Evolutionary conservation across 2,329 filamentous ascomycete species (phyloP).

Genomic region (Exophiala calicioides): DNA sequence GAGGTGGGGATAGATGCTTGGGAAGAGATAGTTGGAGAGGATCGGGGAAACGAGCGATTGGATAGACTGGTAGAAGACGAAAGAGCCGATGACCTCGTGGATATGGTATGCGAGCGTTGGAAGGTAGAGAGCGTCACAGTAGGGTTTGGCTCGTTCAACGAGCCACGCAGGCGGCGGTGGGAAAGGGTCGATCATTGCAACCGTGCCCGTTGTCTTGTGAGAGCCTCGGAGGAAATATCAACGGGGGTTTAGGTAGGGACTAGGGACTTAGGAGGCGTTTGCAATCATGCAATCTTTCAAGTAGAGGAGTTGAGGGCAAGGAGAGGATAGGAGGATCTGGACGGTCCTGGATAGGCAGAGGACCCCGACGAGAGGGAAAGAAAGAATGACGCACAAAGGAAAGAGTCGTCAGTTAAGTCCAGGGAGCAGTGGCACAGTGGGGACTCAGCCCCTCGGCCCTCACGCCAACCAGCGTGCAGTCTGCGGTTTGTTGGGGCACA

Average conservation of each 20-base stretch:
- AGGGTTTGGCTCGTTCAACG: constrained; percentile 49
- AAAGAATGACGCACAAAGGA: constrained; percentile 13
- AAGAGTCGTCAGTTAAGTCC: constrained; percentile 1
- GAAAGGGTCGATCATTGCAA: constrained; percentile 48
- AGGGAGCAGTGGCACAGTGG: no score
- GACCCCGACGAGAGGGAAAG: constrained; percentile 2
- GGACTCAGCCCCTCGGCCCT: no score
- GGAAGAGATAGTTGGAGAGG: constrained; percentile 56
- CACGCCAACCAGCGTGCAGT: no score
- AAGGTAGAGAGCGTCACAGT: constrained; percentile 54
- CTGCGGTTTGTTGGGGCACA: no score
- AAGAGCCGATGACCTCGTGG: constrained; percentile 62
- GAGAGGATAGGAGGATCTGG: no score
- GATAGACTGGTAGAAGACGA: constrained; percentile 58
- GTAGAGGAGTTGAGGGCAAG: no score
- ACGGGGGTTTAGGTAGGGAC: no score
- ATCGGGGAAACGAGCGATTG: constrained; percentile 56
- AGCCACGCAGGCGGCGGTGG: constrained; percentile 55
- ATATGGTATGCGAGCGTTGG: constrained; percentile 60
- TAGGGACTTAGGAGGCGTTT: no score
- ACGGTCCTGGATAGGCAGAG: no score
- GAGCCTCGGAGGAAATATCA: neutral
- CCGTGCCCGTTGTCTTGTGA: no score
- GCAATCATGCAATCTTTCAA: no score
- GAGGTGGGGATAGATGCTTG: constrained; percentile 56